Evolutionary conservation across 2,329 filamentous ascomycete species (phyloP), one percentile per base, ranked within the genome.

Genomic region (Ceratocystis smalleyi): DNA sequence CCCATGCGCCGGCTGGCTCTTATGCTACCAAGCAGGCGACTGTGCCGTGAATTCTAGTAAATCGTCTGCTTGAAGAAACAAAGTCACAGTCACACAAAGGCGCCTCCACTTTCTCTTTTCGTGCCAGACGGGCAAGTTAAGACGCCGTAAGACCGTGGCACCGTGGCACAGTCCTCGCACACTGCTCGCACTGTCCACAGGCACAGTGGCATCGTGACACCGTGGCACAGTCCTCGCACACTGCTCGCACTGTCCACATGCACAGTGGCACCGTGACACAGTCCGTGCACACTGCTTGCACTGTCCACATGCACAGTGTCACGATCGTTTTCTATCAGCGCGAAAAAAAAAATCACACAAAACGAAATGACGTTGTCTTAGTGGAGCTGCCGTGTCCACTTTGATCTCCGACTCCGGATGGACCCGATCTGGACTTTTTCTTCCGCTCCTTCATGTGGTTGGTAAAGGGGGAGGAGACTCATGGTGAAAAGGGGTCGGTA

Each of bases 361-460:
- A 30, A 55, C 32, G 22, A 57, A 63, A 55, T 43, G 30, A 57
- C n/a, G 51, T 47, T 63, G 15, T 59, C 47, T n/a, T 63, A 8
- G 47, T 57, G 59, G 45, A 45, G 43, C 45, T 32, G 43, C 43
- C 49, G 62, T 40, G 40, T 55, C 62, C 62, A 59, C 51, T 47
- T 63, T 63, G 47, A 63, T 43, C 22, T 63, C 61, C 61, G 61
- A 63, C 49, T 63, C 61, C 61, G 61, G 49, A 55, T 51, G 49
- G 49, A 57, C 35, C 61, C 61, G 59, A 61, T 61, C 40, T 27
- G 43, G 45, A 30, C 8, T 47, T 47, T 61, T 45, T 27, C 45
- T 45, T 45, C 5, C 45, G 19, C 27, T 43, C 22, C 27, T 45
- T 45, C 45, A 12, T 17, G 6, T 61, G 22, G 10, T 22, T 61